phyloP scores from a whole-genome alignment of 2,329 filamentous ascomycete genomes.

The Fusarium palustre region DNA sequence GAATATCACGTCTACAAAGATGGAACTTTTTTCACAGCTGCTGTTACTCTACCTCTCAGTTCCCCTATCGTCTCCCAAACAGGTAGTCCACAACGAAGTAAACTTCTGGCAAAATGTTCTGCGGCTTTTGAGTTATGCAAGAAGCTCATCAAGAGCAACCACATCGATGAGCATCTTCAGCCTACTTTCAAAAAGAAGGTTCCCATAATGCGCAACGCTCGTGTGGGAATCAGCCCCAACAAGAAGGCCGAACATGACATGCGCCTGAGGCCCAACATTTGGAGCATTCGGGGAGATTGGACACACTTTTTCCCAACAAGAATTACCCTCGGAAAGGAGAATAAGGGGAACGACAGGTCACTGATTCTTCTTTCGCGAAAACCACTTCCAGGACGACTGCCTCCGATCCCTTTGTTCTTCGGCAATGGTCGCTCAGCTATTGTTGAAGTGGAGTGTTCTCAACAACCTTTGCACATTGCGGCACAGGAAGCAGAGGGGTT shows the following conservation, averaged over 20 bases:
- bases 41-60: constrained; percentile 80
- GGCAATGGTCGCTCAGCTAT: constrained; percentile 70
- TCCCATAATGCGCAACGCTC: constrained; percentile 87
- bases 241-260: constrained; percentile 80
- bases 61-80: constrained; percentile 76
- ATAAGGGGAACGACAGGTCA: constrained; percentile 69
- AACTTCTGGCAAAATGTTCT: constrained; percentile 84
- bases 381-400: constrained; percentile 70
- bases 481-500: constrained; percentile 64
- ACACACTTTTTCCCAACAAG: constrained; percentile 69
- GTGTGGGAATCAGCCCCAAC: constrained; percentile 82
- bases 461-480: constrained; percentile 57
- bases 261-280: constrained; percentile 81
- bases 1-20: constrained; percentile 72
- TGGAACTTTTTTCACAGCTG: constrained; percentile 75
- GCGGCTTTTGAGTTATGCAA: constrained; percentile 89
- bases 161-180: constrained; percentile 79
- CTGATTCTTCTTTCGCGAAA: constrained; percentile 78
- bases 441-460: constrained; percentile 63
- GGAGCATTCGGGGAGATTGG: constrained; percentile 62
- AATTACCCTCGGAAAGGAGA: constrained; percentile 68
- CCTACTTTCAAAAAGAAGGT: constrained; percentile 78
- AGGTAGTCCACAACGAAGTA: constrained; percentile 74
- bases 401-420: constrained; percentile 78
- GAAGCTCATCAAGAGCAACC: constrained; percentile 71